These are phyloP conservation scores for Iodosphaeria phyllophila DNA, from an alignment of 2,329 filamentous ascomycete species.

Conservation along the genomic window DNA sequence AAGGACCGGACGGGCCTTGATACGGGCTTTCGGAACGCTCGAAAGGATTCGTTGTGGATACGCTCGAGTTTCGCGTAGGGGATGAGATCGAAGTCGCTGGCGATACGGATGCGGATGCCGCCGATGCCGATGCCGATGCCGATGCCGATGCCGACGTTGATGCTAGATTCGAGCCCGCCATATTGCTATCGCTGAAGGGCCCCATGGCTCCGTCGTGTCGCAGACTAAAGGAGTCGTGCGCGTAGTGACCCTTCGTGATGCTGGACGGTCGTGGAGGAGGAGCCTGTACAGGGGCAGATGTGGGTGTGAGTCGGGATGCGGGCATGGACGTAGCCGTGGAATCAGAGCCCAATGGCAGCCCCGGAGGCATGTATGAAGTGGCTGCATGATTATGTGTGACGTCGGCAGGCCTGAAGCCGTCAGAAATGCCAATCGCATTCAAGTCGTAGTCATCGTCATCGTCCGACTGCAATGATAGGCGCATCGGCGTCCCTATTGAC, in stretches of 20 bases:
- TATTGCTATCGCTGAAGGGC: conserved; percentile 6
- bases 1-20: conserved; percentile 51
- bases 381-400: conserved; percentile 8
- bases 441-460: conserved; percentile 30
- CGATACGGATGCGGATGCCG: not conserved
- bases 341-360: too few species aligned
- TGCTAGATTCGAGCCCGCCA: conserved; percentile 7
- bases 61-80: too few species aligned
- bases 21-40: conserved; percentile 40
- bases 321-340: conserved; percentile 5
- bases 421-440: conserved; percentile 28
- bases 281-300: too few species aligned
- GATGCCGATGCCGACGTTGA: conserved; percentile 16
- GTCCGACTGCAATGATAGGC: conserved; percentile 6
- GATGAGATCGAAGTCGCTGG: not conserved
- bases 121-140: conserved; percentile 13
- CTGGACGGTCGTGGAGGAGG: conserved; percentile 28
- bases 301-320: not conserved
- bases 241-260: conserved; percentile 31
- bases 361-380: conserved; percentile 6
- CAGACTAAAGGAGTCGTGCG: conserved; percentile 29
- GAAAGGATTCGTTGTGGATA: too few species aligned
- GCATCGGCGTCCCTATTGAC: conserved; percentile 15
- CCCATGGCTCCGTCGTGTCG: conserved; percentile 29
- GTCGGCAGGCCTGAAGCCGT: conserved; percentile 13